phyloP scores from a whole-genome alignment of 2,329 filamentous ascomycete genomes.

The Penicillium hordei region DNA sequence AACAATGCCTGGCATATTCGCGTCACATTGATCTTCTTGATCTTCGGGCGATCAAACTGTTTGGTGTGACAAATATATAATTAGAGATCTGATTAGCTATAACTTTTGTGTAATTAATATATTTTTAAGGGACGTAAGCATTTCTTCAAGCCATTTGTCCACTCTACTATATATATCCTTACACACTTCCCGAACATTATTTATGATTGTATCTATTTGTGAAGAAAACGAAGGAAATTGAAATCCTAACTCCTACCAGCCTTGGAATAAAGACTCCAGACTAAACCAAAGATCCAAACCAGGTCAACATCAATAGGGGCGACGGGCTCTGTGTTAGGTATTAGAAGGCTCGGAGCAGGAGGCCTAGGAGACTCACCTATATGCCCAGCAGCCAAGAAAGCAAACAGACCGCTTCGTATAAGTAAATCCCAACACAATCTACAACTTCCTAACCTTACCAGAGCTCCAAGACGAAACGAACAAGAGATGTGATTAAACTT shows the following conservation, averaged over 20 bases:
- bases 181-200: not conserved
- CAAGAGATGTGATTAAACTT: slow-evolving; percentile 17
- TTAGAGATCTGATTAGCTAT: not conserved
- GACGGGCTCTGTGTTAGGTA: not conserved
- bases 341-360: not conserved
- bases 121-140: not conserved
- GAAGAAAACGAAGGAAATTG: not conserved
- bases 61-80: not conserved
- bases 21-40: slow-evolving; percentile 6
- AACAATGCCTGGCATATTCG: not conserved
- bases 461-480: slow-evolving; percentile 2
- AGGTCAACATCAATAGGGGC: not conserved
- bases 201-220: too few species aligned
- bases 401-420: not conserved
- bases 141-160: not conserved
- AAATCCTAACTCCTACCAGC: not conserved
- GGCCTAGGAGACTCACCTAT: not conserved
- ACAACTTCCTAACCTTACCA: not conserved
- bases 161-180: not conserved
- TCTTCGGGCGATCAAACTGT: not conserved
- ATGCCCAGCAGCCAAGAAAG: not conserved
- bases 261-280: not conserved
- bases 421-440: not conserved
- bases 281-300: not conserved
- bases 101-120: not conserved